Evolutionary conservation across 257 asterid species (phyloP).

Genomic region (Jasminum sambac): DNA sequence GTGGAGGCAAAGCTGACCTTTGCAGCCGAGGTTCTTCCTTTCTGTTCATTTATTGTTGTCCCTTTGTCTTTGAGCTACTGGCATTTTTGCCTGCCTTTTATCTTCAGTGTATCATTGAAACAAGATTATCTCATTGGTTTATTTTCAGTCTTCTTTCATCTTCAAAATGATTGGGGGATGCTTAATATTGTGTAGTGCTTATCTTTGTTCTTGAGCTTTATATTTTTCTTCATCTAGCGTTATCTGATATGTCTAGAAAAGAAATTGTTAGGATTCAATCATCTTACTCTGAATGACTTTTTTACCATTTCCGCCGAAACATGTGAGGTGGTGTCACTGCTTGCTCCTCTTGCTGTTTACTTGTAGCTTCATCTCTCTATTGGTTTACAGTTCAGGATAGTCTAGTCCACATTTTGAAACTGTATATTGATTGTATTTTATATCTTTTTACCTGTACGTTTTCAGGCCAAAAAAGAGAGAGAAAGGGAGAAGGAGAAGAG

Average conservation of each 20-base stretch:
- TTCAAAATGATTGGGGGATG: no score
- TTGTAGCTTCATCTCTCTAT: neutral
- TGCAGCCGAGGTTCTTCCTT: neutral
- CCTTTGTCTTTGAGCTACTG: no score
- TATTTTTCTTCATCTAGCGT: neutral
- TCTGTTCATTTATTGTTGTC: neutral
- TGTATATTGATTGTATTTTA: constrained; percentile 5
- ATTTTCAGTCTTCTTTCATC: no score
- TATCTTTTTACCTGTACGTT: constrained; percentile 13
- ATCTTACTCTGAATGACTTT: neutral
- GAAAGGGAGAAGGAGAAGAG: constrained; percentile 62
- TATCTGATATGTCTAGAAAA: neutral
- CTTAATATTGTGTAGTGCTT: neutral
- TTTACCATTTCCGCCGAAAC: neutral
- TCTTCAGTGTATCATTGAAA: no score
- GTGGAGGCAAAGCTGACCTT: neutral
- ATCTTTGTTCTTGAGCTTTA: neutral
- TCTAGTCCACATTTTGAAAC: neutral
- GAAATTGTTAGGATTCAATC: neutral
- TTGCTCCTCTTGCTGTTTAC: neutral
- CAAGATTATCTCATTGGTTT: no score
- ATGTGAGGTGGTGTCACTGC: neutral
- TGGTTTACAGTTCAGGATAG: neutral
- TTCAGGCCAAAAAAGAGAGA: constrained; percentile 81
- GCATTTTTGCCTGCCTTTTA: no score